phyloP scores from a whole-genome alignment of 2,329 filamentous ascomycete genomes.

The Colletotrichum zoysiae region DNA sequence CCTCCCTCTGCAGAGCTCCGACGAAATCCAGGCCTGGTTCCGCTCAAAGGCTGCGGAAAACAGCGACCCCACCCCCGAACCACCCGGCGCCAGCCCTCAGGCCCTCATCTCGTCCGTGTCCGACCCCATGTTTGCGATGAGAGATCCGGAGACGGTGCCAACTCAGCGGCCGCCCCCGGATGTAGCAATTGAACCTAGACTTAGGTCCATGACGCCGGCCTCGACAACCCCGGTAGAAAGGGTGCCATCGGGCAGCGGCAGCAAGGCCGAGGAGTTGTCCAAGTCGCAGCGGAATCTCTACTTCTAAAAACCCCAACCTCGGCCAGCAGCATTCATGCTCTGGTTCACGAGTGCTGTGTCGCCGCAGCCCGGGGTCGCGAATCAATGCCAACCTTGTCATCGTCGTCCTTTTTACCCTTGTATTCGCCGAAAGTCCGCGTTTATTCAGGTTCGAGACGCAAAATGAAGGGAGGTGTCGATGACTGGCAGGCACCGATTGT shows the following conservation, averaged over 20 bases:
- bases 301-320: conserved; percentile 16
- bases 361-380: no score
- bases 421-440: no score
- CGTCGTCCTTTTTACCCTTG: no score
- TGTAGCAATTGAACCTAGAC: conserved; percentile 21
- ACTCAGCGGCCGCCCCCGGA: background rate
- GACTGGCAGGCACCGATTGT: no score
- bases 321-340: no score
- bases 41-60: conserved; percentile 22
- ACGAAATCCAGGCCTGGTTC: conserved; percentile 46
- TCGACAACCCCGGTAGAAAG: background rate
- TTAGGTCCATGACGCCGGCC: conserved; percentile 23
- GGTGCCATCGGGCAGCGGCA: background rate
- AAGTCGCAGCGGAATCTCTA: conserved; percentile 38
- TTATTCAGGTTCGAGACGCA: no score
- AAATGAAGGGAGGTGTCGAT: no score
- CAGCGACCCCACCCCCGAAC: background rate
- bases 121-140: background rate
- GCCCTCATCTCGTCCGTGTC: conserved; percentile 13
- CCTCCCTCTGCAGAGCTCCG: conserved; percentile 42
- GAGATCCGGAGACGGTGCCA: background rate
- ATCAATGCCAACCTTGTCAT: no score
- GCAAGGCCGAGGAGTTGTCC: conserved; percentile 34
- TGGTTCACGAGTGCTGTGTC: no score
- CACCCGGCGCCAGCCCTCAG: conserved; percentile 13